Evolutionary conservation across 352 stramenopile genomes (phyloP), one percentile per base, ranked within the genome.

Genomic region (Globisporangium echinulatum): DNA sequence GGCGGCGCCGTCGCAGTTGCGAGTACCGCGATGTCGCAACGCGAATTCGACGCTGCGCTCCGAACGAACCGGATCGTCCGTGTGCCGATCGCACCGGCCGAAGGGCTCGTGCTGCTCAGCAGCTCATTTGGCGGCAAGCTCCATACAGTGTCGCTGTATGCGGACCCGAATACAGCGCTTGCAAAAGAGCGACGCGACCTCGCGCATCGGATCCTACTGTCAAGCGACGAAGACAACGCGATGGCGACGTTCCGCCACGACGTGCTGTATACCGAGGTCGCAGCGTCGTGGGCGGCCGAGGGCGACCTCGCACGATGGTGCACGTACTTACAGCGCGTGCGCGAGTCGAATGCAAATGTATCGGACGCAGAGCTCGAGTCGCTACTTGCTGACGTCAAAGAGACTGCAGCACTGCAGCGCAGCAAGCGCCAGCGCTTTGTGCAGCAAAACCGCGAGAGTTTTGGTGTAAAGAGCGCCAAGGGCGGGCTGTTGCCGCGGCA

Each of bases 81-180:
- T n/a, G 74, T 96, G 36, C 90, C 90, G 14, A 86, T 96, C 19
- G 90, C 88, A 33, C 90, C 90, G 1, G 77, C 88, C 0, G 87
- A 97, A 47, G 90, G 89, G 2, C 79, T 97, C 33, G 72, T 97
- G 7, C 72, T 97, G 48, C 69, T 87, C 33, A 90, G 79, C 59
- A 92, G 81, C 49, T 77, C 77, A 2, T 96, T 96, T 54, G 84
- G 84, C 42, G 82, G 82, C 17, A 91, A 88, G 57, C 73, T 87
- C 38, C 84, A 91, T 67, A 77, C 79, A 0, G 86, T 94, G 11
- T 92, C 84, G 15, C 61, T 95, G 10, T 80, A 85, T 25, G 61
- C 79, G 38, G 83, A 93, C 55, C 64, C 71, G 17, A 92, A 92
- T 63, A 87, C 83, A 3, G 56, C 53, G 48, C 69, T 91, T 2